Percentiles rank a stretch among this genome's conserved stretches.
These are phyloP conservation scores for Zhuliangozyma blackwelliae DNA, from an alignment of 1,139 yeast genomes.

Conservation along the genomic window DNA sequence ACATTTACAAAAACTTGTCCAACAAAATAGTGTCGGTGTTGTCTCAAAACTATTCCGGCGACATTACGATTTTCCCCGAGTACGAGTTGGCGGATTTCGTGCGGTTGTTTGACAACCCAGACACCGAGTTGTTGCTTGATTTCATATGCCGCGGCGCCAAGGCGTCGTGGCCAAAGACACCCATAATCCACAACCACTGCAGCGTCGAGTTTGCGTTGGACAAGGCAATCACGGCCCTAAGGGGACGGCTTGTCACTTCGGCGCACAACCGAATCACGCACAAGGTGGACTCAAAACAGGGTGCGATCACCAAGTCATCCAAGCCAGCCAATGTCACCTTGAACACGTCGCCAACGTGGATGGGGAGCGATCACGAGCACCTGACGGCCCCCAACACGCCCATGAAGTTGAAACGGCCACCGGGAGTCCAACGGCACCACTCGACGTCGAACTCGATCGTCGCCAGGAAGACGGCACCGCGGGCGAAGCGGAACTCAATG, in stretches of 20 bases:
- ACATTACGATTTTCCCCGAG: constrained; percentile 86
- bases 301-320: constrained; percentile 3
- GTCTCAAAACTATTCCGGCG: constrained; percentile 88
- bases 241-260: constrained; percentile 58
- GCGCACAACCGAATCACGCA: constrained; percentile 20
- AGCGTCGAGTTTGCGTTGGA: constrained; percentile 86
- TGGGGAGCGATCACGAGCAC: constrained; percentile 2
- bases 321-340: constrained; percentile 12
- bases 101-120: constrained; percentile 72
- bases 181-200: constrained; percentile 83
- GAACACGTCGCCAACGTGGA: constrained; percentile 24
- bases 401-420: constrained; percentile 8
- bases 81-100: constrained; percentile 54
- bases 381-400: constrained; percentile 1
- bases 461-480: constrained; percentile 7
- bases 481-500: constrained; percentile 15
- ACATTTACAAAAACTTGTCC: constrained; percentile 67
- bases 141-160: constrained; percentile 80
- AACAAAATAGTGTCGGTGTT: constrained; percentile 71
- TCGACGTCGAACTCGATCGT: constrained; percentile 14
- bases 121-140: constrained; percentile 65
- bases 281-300: constrained; percentile 1
- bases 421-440: constrained; percentile 20
- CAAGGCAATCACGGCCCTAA: constrained; percentile 61
- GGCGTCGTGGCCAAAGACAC: constrained; percentile 90